Conservation (phyloP, 495 filamentous ascomycete species). For the Echria macrotheca region DNA sequence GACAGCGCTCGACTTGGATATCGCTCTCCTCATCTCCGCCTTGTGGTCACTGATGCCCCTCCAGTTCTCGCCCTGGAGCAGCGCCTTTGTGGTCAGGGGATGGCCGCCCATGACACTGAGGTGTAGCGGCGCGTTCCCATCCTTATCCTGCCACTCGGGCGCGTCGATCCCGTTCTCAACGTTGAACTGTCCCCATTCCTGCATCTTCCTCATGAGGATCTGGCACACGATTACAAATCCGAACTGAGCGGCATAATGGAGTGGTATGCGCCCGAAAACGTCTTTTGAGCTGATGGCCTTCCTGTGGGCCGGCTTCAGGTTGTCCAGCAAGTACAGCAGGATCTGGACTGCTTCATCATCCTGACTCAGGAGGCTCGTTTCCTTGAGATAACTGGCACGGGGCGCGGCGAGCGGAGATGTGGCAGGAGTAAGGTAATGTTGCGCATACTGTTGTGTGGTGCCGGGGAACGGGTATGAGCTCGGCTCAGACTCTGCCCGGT, state of each 20-base stretch:
- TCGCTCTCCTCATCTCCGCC: constrained; percentile 56
- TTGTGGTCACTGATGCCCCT: constrained; percentile 53
- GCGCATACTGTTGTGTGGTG: constrained; percentile 60
- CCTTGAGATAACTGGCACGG: constrained; percentile 36
- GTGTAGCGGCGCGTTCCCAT: constrained; percentile 88
- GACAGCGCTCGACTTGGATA: constrained; percentile 83
- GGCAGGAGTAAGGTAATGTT: constrained; percentile 58
- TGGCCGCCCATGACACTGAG: constrained; percentile 90
- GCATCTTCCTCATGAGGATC: constrained; percentile 81
- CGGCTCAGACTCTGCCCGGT: constrained; percentile 40
- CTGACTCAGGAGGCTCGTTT: constrained; percentile 54
- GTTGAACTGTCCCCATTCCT: constrained; percentile 82
- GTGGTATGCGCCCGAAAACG: constrained; percentile 73
- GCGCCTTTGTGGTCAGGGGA: constrained; percentile 70
- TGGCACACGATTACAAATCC: constrained; percentile 84
- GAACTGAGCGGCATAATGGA: constrained; percentile 95
- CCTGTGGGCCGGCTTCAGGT: constrained; percentile 63
- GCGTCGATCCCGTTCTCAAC: constrained; percentile 80
- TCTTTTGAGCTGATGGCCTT: constrained; percentile 64
- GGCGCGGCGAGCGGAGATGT: constrained; percentile 54
- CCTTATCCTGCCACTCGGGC: constrained; percentile 79
- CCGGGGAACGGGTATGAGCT: constrained; percentile 43
- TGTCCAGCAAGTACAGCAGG: constrained; percentile 66
- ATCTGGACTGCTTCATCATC: constrained; percentile 71
- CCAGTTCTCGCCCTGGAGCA: constrained; percentile 78